These are phyloP conservation scores for Boletus coccyginus DNA, from an alignment of 768 basidiomycete species.

Conservation along the genomic window DNA sequence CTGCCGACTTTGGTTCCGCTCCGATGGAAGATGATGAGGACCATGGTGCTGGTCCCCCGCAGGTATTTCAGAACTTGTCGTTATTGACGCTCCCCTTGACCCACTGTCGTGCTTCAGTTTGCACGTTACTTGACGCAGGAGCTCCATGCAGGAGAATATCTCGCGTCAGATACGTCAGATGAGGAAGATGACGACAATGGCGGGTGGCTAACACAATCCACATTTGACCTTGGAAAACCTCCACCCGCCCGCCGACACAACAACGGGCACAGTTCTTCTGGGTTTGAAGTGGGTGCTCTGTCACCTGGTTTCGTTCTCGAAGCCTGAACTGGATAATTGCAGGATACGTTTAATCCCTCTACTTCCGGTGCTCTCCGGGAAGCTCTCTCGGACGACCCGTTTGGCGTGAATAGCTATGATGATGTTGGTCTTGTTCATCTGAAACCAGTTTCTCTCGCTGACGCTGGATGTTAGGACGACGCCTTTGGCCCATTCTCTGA, in stretches of 20 bases:
- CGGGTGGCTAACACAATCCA: constrained; percentile 78
- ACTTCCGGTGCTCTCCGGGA: constrained; percentile 31
- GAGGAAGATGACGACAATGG: constrained; percentile 62
- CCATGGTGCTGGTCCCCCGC: constrained; percentile 43
- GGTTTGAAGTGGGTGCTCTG: constrained; percentile 53
- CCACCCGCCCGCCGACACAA: constrained; percentile 48
- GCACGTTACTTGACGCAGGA: constrained; percentile 76
- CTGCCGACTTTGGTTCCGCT: constrained; percentile 63
- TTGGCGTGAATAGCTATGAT: constrained; percentile 43
- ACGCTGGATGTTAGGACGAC: constrained; percentile 43
- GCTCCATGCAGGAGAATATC: constrained; percentile 60
- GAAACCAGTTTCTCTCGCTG: background rate
- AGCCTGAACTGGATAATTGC: background rate
- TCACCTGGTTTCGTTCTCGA: background rate
- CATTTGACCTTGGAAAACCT: constrained; percentile 55
- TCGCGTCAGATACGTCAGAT: constrained; percentile 50
- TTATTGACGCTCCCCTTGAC: background rate
- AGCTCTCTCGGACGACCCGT: constrained; percentile 46
- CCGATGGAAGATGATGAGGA: constrained; percentile 47
- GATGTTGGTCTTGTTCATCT: constrained; percentile 40
- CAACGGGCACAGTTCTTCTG: constrained; percentile 45
- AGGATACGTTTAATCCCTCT: constrained; percentile 55
- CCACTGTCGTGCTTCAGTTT: constrained; percentile 47
- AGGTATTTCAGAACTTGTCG: constrained; percentile 32
- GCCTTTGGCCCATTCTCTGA: constrained; percentile 84